Conservation (phyloP, 1,284 basidiomycete genomes). For the Pterula multifida region DNA sequence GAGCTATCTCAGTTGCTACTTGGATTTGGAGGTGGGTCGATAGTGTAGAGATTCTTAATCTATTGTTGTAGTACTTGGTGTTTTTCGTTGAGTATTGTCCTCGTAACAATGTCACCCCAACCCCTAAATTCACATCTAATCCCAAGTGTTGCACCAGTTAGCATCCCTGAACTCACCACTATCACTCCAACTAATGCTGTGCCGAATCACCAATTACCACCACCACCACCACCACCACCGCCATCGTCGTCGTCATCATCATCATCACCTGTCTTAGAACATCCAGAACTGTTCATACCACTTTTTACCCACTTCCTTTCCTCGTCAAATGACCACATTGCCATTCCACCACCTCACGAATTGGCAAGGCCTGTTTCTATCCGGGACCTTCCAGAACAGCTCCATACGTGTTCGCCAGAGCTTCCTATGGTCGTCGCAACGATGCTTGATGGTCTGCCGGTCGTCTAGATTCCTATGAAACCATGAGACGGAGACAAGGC, state of each 20-base stretch:
- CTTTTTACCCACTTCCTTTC: conserved; percentile 4
- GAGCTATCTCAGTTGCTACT: conserved; percentile 10
- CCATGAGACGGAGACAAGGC: not conserved
- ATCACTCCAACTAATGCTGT: not conserved
- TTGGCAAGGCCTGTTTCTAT: conserved; percentile 16
- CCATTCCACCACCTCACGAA: conserved; percentile 26
- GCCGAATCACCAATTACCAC: not conserved
- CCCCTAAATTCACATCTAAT: not conserved
- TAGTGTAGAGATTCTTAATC: not conserved
- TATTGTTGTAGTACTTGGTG: too few relatives aligned
- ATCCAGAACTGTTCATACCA: not conserved
- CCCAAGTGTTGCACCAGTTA: not conserved
- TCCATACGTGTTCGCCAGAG: not conserved
- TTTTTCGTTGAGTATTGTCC: too few relatives aligned
- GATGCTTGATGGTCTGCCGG: not conserved
- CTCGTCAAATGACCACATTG: conserved; percentile 17
- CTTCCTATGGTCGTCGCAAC: not conserved
- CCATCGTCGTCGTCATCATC: too few relatives aligned
- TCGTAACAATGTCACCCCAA: too few relatives aligned
- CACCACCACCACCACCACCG: too few relatives aligned
- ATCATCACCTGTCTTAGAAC: not conserved
- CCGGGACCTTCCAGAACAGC: conserved; percentile 3
- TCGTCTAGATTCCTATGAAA: not conserved
- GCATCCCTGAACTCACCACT: not conserved
- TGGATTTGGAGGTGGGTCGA: not conserved